Evolutionary conservation across 2,329 filamentous ascomycete genomes (phyloP), one percentile per base, ranked within the genome.

Genomic region (Cucurbitaria berberidis): DNA sequence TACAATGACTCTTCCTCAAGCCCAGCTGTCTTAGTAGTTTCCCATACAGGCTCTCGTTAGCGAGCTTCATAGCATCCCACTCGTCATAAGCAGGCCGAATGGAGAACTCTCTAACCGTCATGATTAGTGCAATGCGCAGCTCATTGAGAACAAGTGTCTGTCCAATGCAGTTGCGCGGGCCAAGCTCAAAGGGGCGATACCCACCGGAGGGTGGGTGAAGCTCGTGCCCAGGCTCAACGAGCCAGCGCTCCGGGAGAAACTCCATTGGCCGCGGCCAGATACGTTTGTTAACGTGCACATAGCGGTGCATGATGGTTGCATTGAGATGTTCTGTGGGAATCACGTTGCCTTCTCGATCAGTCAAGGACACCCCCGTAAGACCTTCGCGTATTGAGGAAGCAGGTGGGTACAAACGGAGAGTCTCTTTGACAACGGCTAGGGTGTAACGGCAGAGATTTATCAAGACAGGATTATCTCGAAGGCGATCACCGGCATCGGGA

Each of bases 181-280:
- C 77, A 3, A 65, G 51, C 38, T 77, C 73, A 55, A 79, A 79
- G 0, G 75, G 63, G 22, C 72, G 59, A 57, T 58, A 76, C 7
- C 60, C 54, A 4, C 51, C 49, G 15, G 49, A 47, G 16, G 32
- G 30, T 3, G 60, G 62, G 16, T 59, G 35, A 15, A 66, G 39
- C 0, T 30, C 36, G n/a, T 54, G 42, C 3, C 45, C 47, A 3
- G 51, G 22, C 8, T 50, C 54, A 1, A 53, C 48, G 1, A 64
- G 29, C 42, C 52, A 71, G n/a, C 67, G 55, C 30, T 71, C 68
- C 1, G 67, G 67, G 1, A 66, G 5, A 35, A 70, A 70, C 0
- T 55, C 55, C 7, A 56, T 27, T 0, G 57, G 47, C 1, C 49
- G 49, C 1, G 51, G 43, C 56, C 58, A 69, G 16, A 45, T 55